Conservation (phyloP, 345 rosid species). For the Brassica nigra region DNA sequence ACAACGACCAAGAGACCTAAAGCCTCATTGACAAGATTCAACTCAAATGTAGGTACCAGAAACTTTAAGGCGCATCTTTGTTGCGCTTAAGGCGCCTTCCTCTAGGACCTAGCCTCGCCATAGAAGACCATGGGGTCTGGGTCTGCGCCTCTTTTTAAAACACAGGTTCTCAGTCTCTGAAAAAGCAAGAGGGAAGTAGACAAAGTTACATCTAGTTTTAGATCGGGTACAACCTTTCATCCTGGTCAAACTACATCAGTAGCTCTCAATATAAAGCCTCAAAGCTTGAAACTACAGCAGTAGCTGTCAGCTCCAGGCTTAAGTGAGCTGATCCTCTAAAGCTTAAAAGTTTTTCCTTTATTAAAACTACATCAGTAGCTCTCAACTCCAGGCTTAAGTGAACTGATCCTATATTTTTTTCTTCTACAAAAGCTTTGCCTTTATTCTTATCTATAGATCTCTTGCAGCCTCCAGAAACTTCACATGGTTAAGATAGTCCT, state of each 20-base stretch:
- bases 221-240: background rate
- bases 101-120: background rate
- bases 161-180: background rate
- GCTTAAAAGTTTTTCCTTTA: background rate
- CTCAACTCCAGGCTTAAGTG: conserved; percentile 7
- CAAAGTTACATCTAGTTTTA: conserved; percentile 1
- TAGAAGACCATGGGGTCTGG: background rate
- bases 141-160: background rate
- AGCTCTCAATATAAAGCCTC: background rate
- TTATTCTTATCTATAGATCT: conserved; percentile 10
- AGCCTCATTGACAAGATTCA: background rate
- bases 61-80: background rate
- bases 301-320: conserved; percentile 1
- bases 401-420: conserved; percentile 2
- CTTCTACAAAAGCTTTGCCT: conserved; percentile 18
- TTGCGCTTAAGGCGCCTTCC: background rate
- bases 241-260: conserved; percentile 3
- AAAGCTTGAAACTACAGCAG: background rate
- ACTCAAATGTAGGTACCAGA: background rate
- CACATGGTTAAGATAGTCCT: conserved; percentile 8
- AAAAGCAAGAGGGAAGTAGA: conserved; percentile 18
- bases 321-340: conserved; percentile 13
- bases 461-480: conserved; percentile 23
- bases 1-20: background rate
- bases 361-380: conserved; percentile 12